Evolutionary conservation across 1,284 basidiomycete genomes (phyloP), one percentile per base, ranked within the genome.

Genomic region (Leccinum pachyderme): DNA sequence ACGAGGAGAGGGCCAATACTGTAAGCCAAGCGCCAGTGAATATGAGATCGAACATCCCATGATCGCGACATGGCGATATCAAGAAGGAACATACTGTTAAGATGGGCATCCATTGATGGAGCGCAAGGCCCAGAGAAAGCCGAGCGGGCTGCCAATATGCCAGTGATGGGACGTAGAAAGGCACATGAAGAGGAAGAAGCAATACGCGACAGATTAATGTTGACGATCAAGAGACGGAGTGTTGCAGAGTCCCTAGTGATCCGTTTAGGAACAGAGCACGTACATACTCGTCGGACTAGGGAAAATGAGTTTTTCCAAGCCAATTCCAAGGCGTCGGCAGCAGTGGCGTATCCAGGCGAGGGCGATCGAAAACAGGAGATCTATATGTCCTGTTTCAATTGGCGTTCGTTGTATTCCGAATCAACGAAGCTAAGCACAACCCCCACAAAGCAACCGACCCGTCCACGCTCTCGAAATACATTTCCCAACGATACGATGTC

Each of bases 201-300:
- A 2, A 9, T 22, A 22, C 37, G 18, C 22, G 37, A 41, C 11
- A 41, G 37, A 7, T 41, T 31, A 12, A 13, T 12, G 12, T 41
- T 31, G 31, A 13, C 31, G 12, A 32, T 45, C 55, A 31, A 15
- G 24, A 53, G 47, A 57, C 55, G 31, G 55, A 59, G 9, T 41
- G 39, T 41, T 41, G 39, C 9, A 24, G 39, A 41, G 22, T 8
- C 22, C 22, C 39, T 6, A 18, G 15, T 54, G 25, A 12, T 29
- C 33, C 35, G 5, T 27, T 29, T 55, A 29, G 28, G 53, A 15
- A 48, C 29, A 29, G 28, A 46, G 45, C 22, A 24, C 24, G 12
- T 41, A 13, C 39, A 41, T 46, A 28, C 45, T 49, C 13, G 12
- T 49, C 53, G 33, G 29, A 54, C 25, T 33, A 3, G 24, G 27